Conservation (phyloP, 805 yeast genomes). For the Saccharomycopsis lassenensis region DNA sequence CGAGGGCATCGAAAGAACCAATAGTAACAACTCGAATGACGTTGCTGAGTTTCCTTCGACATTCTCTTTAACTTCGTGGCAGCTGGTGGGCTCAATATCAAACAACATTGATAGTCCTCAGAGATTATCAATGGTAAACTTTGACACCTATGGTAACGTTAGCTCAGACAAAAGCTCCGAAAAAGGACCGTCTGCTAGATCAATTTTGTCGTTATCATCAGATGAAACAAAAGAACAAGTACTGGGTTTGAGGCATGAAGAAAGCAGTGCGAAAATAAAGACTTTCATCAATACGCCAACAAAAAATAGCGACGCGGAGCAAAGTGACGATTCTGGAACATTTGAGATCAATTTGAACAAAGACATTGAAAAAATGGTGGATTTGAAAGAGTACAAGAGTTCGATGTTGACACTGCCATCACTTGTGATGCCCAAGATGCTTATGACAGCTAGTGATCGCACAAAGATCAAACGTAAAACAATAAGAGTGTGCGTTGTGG, state of each 20-base stretch:
- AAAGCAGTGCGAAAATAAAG: neutral
- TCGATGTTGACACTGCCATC: no score
- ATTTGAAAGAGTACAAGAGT: no score
- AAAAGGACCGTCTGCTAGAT: constrained; percentile 9
- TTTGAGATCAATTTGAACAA: constrained; percentile 17
- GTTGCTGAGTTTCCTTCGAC: constrained; percentile 5
- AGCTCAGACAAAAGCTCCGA: no score
- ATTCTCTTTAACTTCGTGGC: constrained; percentile 18
- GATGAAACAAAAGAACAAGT: constrained; percentile 12
- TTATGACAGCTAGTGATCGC: constrained; percentile 5
- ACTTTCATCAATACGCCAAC: neutral
- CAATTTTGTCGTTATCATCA: constrained; percentile 15
- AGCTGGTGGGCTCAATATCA: constrained; percentile 7
- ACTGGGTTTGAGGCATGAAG: no score
- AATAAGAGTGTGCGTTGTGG: constrained; percentile 14
- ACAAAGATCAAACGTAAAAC: neutral
- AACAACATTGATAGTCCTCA: constrained; percentile 2
- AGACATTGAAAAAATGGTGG: no score
- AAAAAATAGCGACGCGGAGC: constrained; percentile 1
- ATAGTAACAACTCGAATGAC: neutral
- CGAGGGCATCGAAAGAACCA: neutral
- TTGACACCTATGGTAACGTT: constrained; percentile 7
- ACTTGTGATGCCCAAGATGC: constrained; percentile 17
- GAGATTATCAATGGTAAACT: no score
- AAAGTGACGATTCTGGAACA: constrained; percentile 16